These are phyloP conservation scores for Primulina tabacum DNA, from an alignment of 257 asterid genomes.

Conservation along the genomic window DNA sequence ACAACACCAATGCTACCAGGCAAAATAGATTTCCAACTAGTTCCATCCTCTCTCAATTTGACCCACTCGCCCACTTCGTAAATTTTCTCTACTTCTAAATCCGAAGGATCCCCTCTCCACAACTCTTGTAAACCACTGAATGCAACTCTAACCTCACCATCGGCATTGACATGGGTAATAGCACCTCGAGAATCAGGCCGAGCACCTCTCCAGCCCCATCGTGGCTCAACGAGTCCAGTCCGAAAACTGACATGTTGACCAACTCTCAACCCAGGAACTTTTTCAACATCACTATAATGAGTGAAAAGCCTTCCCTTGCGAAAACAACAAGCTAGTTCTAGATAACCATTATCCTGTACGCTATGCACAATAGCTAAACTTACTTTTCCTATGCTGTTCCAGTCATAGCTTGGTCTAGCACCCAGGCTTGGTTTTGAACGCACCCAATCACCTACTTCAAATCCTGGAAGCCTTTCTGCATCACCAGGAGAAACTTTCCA, in stretches of 20 bases:
- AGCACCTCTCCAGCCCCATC: slow-evolving; percentile 99
- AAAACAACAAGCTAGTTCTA: slow-evolving; percentile 93
- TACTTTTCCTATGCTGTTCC: slow-evolving; percentile 92
- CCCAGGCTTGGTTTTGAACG: slow-evolving; percentile 88
- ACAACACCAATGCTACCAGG: slow-evolving; percentile 88
- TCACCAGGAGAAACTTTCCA: slow-evolving; percentile 99
- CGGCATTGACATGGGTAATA: slow-evolving; percentile 65
- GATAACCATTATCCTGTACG: slow-evolving; percentile 80
- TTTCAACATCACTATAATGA: slow-evolving; percentile 85
- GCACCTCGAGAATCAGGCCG: slow-evolving; percentile 68
- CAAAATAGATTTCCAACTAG: slow-evolving; percentile 68
- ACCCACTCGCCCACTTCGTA: slow-evolving; percentile 96
- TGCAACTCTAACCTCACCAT: slow-evolving; percentile 81
- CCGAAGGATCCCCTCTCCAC: slow-evolving; percentile 97
- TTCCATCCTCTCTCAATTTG: slow-evolving; percentile 45
- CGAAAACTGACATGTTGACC: slow-evolving; percentile 89
- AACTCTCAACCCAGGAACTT: slow-evolving; percentile 70
- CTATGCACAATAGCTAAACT: slow-evolving; percentile 87
- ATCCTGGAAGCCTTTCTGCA: slow-evolving; percentile 89
- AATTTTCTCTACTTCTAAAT: slow-evolving; percentile 62
- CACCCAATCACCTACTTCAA: slow-evolving; percentile 99
- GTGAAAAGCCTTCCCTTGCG: slow-evolving; percentile 74
- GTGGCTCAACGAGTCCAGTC: slow-evolving; percentile 70
- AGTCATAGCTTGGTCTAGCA: slow-evolving; percentile 93
- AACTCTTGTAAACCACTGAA: slow-evolving; percentile 70